Evolutionary conservation across 2,329 filamentous ascomycete species (phyloP).

Genomic region (Nemania sp.): DNA sequence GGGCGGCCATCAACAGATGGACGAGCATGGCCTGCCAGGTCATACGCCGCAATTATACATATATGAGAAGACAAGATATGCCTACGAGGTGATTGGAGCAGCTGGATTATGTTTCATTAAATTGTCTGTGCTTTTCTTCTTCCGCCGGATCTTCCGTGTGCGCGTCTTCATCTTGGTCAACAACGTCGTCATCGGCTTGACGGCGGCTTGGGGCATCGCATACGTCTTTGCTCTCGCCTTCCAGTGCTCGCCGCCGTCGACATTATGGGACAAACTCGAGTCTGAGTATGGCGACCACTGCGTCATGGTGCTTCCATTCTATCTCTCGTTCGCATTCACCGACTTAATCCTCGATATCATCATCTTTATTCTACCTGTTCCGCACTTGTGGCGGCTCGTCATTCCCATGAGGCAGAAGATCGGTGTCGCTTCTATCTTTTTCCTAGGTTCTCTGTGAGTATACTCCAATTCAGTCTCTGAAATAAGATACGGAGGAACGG

Average conservation of each 20-base stretch:
- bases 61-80: slow-evolving; percentile 28
- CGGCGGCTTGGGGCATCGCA: slow-evolving; percentile 20
- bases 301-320: slow-evolving; percentile 17
- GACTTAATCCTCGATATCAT: slow-evolving; percentile 25
- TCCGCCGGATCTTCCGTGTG: slow-evolving; percentile 25
- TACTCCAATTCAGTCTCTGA: not conserved
- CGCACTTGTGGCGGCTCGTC: slow-evolving; percentile 17
- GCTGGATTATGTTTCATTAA: slow-evolving; percentile 22
- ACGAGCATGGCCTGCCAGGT: slow-evolving; percentile 16
- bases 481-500: not conserved
- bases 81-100: slow-evolving; percentile 21
- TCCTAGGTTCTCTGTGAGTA: slow-evolving; percentile 27
- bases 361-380: slow-evolving; percentile 27
- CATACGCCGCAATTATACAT: slow-evolving; percentile 23
- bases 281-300: slow-evolving; percentile 19
- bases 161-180: slow-evolving; percentile 23
- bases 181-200: slow-evolving; percentile 28
- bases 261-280: slow-evolving; percentile 25
- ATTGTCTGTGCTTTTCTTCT: slow-evolving; percentile 28
- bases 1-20: slow-evolving; percentile 20
- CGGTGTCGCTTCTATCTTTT: slow-evolving; percentile 24
- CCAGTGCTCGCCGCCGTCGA: slow-evolving; percentile 23
- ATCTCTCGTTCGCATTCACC: slow-evolving; percentile 22
- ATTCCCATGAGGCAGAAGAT: slow-evolving; percentile 25
- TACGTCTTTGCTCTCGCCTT: slow-evolving; percentile 24